Percentiles rank a stretch among this genome's conserved stretches.
Evolutionary conservation across 495 filamentous ascomycete genomes (phyloP).

Genomic region (Daldinia bambusicola): DNA sequence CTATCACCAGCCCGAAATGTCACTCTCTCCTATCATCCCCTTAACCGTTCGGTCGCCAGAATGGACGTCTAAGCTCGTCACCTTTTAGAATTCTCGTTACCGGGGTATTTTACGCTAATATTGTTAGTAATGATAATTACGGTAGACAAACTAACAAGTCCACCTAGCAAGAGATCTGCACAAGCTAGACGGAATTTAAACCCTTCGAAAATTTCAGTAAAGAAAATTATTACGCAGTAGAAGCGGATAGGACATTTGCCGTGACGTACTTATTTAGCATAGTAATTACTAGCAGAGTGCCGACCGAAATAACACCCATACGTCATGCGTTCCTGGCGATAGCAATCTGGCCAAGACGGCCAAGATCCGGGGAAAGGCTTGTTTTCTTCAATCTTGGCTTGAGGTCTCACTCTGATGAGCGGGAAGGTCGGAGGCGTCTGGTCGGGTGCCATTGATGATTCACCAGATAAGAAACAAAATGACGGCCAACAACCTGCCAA

Average conservation of each 20-base stretch:
- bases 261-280: slow-evolving; percentile 1
- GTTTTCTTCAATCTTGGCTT: slow-evolving; percentile 24
- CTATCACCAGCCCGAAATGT: slow-evolving; percentile 32
- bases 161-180: slow-evolving; percentile 8
- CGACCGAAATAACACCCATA: slow-evolving; percentile 4
- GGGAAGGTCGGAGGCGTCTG: slow-evolving; percentile 2
- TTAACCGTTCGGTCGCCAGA: slow-evolving; percentile 22
- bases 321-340: slow-evolving; percentile 25
- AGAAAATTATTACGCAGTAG: neutral
- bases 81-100: slow-evolving; percentile 17
- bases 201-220: neutral
- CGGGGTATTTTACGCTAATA: slow-evolving; percentile 19
- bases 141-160: slow-evolving; percentile 3
- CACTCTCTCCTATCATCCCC: slow-evolving; percentile 6
- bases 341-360: slow-evolving; percentile 22
- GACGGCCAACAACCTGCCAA: slow-evolving; percentile 38
- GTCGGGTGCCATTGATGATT: slow-evolving; percentile 15
- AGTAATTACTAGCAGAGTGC: neutral
- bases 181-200: neutral
- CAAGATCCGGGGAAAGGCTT: slow-evolving; percentile 47
- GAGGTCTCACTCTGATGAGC: slow-evolving; percentile 30
- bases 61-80: neutral
- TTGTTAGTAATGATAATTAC: slow-evolving; percentile 3
- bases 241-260: slow-evolving; percentile 3
- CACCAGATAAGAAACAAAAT: slow-evolving; percentile 14